Evolutionary conservation across 2,329 filamentous ascomycete genomes (phyloP).

Genomic region (Juglanconis sp.): DNA sequence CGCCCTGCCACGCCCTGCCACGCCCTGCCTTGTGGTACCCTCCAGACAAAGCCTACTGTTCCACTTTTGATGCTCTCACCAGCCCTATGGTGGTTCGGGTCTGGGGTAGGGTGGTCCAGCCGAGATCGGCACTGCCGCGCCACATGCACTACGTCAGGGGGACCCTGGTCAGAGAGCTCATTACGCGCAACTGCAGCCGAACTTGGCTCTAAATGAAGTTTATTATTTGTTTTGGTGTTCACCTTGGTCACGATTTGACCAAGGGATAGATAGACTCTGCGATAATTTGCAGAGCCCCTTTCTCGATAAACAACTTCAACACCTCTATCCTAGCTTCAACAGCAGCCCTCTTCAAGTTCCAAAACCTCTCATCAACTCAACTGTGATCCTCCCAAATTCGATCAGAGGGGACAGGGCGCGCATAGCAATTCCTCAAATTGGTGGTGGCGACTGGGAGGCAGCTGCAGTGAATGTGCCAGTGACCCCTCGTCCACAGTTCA

Average conservation of each 20-base stretch:
- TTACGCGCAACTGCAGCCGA: background rate
- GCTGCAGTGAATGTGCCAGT: background rate
- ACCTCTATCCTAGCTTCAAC: no score
- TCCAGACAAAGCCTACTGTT: no score
- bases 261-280: background rate
- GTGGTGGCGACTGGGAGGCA: background rate
- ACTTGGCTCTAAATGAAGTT: background rate
- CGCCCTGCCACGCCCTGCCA: no score
- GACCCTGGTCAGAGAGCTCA: background rate
- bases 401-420: background rate
- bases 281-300: background rate
- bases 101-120: no score
- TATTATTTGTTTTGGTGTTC: constrained; percentile 1
- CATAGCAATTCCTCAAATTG: background rate
- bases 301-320: background rate
- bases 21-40: no score
- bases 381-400: background rate
- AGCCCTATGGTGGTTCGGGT: no score
- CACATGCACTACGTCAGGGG: background rate
- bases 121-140: no score
- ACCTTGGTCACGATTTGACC: background rate
- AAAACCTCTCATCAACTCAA: background rate
- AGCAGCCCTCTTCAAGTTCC: background rate
- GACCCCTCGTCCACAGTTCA: background rate
- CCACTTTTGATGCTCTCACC: no score